Percentiles rank a stretch among this genome's conserved stretches.
These are phyloP conservation scores for Penicillium antarcticum DNA, from an alignment of 495 filamentous ascomycete species.

Conservation along the genomic window DNA sequence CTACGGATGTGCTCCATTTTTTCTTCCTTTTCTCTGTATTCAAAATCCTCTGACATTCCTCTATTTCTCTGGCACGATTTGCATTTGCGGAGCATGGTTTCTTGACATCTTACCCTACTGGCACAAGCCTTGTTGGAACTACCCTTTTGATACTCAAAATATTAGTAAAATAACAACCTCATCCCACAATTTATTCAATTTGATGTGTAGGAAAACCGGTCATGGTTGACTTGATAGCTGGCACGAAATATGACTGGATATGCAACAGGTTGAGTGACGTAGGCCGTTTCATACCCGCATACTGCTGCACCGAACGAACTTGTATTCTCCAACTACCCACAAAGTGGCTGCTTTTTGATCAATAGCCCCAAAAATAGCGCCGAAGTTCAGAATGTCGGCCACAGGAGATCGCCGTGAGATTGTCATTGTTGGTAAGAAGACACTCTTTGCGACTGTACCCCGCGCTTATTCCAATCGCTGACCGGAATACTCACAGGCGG, in stretches of 20 bases:
- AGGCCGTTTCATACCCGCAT: conserved; percentile 5
- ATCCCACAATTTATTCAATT: background rate
- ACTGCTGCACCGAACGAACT: background rate
- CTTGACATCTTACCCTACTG: conserved; percentile 12
- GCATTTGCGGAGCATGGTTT: conserved; percentile 27
- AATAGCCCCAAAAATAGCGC: conserved; percentile 15
- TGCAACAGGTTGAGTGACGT: conserved; percentile 25
- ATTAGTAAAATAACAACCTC: conserved; percentile 2
- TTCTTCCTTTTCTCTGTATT: conserved; percentile 2
- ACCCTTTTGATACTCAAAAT: background rate
- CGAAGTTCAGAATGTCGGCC: conserved; percentile 32
- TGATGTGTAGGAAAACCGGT: background rate
- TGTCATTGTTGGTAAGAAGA: conserved; percentile 62
- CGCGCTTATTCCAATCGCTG: conserved; percentile 20
- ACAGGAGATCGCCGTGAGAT: conserved; percentile 54
- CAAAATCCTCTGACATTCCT: background rate
- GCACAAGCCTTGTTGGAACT: background rate
- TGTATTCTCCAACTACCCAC: conserved; percentile 2
- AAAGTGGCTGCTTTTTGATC: conserved; percentile 27
- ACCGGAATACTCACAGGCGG: conserved; percentile 56
- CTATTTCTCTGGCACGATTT: conserved; percentile 13
- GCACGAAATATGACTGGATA: conserved; percentile 26
- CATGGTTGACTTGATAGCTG: background rate
- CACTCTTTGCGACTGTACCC: conserved; percentile 21
- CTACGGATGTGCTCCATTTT: background rate